Base-by-base conservation (phyloP, 2,329 filamentous ascomycete genomes). In the Clarireedia sp. region DNA sequence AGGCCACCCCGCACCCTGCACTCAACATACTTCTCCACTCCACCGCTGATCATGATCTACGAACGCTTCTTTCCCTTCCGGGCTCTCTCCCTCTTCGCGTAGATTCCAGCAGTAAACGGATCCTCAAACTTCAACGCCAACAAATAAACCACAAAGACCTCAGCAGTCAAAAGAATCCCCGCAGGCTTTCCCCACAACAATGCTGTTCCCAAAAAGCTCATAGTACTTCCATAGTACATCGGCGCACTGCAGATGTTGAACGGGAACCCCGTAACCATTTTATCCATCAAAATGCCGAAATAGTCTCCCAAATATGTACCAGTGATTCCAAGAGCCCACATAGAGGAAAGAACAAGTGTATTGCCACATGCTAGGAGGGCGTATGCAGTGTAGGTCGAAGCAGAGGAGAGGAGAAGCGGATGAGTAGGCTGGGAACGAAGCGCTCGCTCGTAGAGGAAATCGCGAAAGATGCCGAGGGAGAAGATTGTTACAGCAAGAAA, bases 251-350 rank as follows among this genome's bases (percentile, higher is more conserved):
- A 91, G 59, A 97, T 80, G 72, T 88, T 97, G 79, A 99, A 99
- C 2, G 94, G 94, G 70, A 99, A 99, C 14, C 89, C 87, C 12
- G 90, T 95, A 51, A 99, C 91, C 66, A 92, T 92, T 63, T 86
- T 76, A 69, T 97, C 92, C 90, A 96, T 95, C 62, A 99, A 78
- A 70, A 97, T 96, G 64, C 94, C 94, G 70, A 97, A 99, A 78
- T 99, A 99, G 76, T 99, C 94, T 64, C 94, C 94, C 37, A 99
- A 78, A 70, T 96, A 99, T 38, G 94, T 99, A 60, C 94, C 94
- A 0, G 90, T 96, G 67, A 99, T 83, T 56, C 94, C 94, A 41
- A 99, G 83, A 36, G 85, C 87, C 83, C 85, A 96, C 74, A 95
- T 97, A 59, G 88, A 94, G 36, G 86, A 86, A 50, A 97, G 66